Conservation (phyloP, 2,329 filamentous ascomycete species). For the Stemphylium lycopersici region DNA sequence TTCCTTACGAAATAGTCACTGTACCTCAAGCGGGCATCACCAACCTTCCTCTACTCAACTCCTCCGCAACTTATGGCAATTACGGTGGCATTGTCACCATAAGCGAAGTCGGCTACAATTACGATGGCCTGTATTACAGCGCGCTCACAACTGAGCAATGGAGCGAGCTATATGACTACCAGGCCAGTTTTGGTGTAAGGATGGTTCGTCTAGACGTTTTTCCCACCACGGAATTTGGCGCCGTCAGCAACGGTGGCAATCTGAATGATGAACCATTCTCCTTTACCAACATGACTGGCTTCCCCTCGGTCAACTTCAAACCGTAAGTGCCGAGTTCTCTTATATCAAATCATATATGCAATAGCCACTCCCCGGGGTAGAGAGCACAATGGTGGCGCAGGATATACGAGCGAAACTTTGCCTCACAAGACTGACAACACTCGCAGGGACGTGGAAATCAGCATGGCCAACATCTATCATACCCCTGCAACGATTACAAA, state of each 20-base stretch:
- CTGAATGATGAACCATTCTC: slow-evolving; percentile 50
- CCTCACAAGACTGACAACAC: slow-evolving; percentile 8
- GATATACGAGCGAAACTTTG: neutral
- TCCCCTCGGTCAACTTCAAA: slow-evolving; percentile 62
- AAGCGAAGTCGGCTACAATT: slow-evolving; percentile 62
- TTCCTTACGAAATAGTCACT: slow-evolving; percentile 61
- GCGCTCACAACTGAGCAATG: slow-evolving; percentile 64
- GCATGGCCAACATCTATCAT: slow-evolving; percentile 58
- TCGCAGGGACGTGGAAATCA: slow-evolving; percentile 34
- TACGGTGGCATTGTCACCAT: slow-evolving; percentile 65
- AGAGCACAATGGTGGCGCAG: neutral
- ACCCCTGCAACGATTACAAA: slow-evolving; percentile 64
- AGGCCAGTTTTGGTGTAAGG: slow-evolving; percentile 62
- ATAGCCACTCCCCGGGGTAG: neutral
- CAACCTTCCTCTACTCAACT: slow-evolving; percentile 60
- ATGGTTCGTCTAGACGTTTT: slow-evolving; percentile 67
- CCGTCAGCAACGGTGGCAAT: slow-evolving; percentile 43
- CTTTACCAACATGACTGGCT: slow-evolving; percentile 61
- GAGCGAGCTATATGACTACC: slow-evolving; percentile 63
- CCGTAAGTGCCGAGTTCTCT: slow-evolving; percentile 33
- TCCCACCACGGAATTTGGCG: slow-evolving; percentile 59
- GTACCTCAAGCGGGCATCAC: slow-evolving; percentile 60
- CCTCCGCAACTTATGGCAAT: slow-evolving; percentile 57
- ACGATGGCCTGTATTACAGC: slow-evolving; percentile 56
- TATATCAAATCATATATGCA: neutral